phyloP scores from a whole-genome alignment of 2,329 filamentous ascomycete species.

The Colletotrichum magnum region DNA sequence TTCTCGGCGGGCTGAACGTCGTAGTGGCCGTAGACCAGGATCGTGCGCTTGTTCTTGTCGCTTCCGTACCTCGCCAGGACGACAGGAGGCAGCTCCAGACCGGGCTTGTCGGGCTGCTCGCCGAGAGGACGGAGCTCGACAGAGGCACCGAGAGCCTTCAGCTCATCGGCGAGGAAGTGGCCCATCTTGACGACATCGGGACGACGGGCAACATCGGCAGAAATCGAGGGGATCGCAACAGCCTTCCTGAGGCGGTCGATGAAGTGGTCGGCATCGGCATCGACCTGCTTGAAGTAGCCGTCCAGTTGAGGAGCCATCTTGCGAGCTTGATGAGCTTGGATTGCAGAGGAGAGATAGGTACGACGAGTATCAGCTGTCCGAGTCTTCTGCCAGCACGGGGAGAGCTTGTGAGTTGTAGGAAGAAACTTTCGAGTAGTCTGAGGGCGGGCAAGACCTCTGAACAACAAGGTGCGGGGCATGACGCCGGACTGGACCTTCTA shows the following conservation, averaged over 20 bases:
- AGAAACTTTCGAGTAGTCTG: constrained; percentile 33
- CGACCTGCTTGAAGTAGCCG: constrained; percentile 93
- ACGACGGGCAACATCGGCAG: constrained; percentile 88
- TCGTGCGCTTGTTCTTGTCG: constrained; percentile 93
- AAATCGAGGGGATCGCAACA: constrained; percentile 96
- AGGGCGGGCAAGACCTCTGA: constrained; percentile 42
- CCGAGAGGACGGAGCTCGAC: constrained; percentile 90
- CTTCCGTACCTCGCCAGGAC: constrained; percentile 93
- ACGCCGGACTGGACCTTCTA: constrained; percentile 43
- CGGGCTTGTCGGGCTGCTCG: constrained; percentile 91
- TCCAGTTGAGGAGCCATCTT: constrained; percentile 93
- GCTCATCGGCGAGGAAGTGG: constrained; percentile 87
- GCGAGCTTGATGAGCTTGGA: constrained; percentile 72
- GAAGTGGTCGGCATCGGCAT: constrained; percentile 82
- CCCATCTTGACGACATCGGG: constrained; percentile 98
- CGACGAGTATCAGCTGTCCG: constrained; percentile 43
- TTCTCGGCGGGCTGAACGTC: constrained; percentile 96
- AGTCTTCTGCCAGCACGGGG: constrained; percentile 34
- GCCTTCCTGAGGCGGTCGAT: constrained; percentile 92
- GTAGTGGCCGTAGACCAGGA: constrained; percentile 98
- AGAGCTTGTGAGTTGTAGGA: constrained; percentile 37
- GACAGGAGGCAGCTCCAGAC: constrained; percentile 92
- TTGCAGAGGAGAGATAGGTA: constrained; percentile 67
- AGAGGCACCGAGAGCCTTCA: constrained; percentile 85
- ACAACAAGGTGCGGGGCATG: constrained; percentile 63